Evolutionary conservation across 176 grass and related monocot genomes (phyloP), one percentile per base, ranked within the genome.

Genomic region (Carex pumila): DNA sequence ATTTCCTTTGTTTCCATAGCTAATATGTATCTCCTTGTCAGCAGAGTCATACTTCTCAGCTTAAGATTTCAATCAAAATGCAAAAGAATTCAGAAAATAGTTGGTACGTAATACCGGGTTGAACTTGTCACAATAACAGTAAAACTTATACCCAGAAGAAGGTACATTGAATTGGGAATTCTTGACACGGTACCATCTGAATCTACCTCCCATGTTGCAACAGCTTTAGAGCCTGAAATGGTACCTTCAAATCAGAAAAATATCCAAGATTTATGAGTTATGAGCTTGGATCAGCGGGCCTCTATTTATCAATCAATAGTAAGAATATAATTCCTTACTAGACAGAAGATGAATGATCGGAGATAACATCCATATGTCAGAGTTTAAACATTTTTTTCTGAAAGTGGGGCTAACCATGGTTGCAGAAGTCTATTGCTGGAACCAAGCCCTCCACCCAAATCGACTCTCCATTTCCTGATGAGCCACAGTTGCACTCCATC

Each of bases 1-100:
- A 79, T 98, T 98, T 86, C 95, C 92, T 91, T 98, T 98, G 83
- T 93, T 94, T 55, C 95, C 95, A 79, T 98, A 98, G 79, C 90
- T 98, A 88, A 98, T 98, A 61, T 79, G 69, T 86, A 98, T 91
- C 89, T 98, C 95, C 87, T 90, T 84, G 55, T 82, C 92, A 89
- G 84, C 25, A 71, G 85, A 85, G 86, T 87, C 59, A 76, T 49
- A 83, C 31, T 68, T 82, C 82, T 91, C 87, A 86, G 86, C 95
- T 98, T 66, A 54, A 84, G 53, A 55, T 56, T 70, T 71, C 13
- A 73, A 80, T 65, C 63, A 71, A 84, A 30, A 87, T 54, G 84
- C 2, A 5, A 80, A 60, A 91, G 53, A 61, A 54, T 61, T 84
- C 63, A 61, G n/a, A 86, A 21, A 52, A 68, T 25, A 78, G 88